phyloP scores from a whole-genome alignment of 768 basidiomycete genomes.

The Termitomyces sp. region DNA sequence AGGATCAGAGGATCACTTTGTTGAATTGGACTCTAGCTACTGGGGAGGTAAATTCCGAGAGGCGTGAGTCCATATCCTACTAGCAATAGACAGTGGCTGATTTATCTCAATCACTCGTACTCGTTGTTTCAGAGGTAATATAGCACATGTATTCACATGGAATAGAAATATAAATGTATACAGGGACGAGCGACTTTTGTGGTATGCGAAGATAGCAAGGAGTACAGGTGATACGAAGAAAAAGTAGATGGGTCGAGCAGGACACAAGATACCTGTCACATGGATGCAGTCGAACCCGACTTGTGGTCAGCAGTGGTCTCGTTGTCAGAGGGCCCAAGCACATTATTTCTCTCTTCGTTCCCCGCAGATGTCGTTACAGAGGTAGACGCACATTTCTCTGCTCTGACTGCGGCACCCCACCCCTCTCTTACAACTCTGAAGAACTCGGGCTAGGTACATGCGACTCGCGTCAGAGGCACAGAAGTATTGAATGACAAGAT shows the following conservation, averaged over 20 bases:
- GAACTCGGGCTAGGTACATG: not conserved
- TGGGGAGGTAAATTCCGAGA: not conserved
- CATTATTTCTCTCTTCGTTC: not conserved
- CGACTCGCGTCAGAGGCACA: not conserved
- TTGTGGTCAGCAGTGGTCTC: not conserved
- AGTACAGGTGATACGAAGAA: not conserved
- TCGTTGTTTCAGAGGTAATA: not conserved
- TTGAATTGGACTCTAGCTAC: not conserved
- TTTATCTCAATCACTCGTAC: not conserved
- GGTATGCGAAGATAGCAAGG: not conserved
- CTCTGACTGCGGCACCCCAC: not conserved
- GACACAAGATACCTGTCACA: not conserved
- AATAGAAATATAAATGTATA: not conserved
- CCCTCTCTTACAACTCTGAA: not conserved
- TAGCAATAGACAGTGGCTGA: not conserved
- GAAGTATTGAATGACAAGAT: not conserved
- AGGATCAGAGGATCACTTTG: not conserved
- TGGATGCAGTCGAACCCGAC: not conserved
- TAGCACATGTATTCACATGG: not conserved
- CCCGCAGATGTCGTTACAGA: not conserved
- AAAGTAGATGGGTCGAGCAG: not conserved
- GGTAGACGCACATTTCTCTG: not conserved
- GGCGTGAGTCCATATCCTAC: not conserved
- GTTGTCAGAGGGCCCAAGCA: not conserved
- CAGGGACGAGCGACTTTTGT: no score